These are phyloP conservation scores for Entonaema liquescens DNA, from an alignment of 495 filamentous ascomycete species.

Conservation along the genomic window DNA sequence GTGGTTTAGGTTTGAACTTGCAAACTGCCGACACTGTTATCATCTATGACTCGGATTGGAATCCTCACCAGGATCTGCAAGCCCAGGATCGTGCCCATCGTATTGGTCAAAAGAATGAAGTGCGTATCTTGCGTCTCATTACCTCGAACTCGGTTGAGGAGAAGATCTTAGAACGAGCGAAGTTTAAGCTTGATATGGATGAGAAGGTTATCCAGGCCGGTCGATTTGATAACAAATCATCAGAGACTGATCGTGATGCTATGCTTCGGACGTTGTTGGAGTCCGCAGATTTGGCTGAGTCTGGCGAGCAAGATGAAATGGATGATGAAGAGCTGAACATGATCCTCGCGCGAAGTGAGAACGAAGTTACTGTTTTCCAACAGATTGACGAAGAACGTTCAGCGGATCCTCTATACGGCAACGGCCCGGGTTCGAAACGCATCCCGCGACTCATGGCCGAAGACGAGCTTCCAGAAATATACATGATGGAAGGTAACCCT, in stretches of 20 bases:
- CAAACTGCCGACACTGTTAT: constrained; percentile 99
- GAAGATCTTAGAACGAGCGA: constrained; percentile 95
- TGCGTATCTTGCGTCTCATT: constrained; percentile 93
- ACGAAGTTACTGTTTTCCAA: constrained; percentile 74
- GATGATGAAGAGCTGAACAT: constrained; percentile 97
- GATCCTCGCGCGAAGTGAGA: constrained; percentile 80
- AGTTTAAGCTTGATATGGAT: constrained; percentile 98
- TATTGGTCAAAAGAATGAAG: constrained; percentile 99
- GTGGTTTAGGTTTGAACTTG: constrained; percentile 95
- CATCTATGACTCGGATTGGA: constrained; percentile 99
- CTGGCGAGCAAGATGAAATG: constrained; percentile 88
- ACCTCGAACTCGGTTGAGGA: constrained; percentile 97
- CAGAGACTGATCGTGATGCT: constrained; percentile 96
- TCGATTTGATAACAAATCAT: constrained; percentile 99
- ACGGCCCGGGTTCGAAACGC: constrained; percentile 63
- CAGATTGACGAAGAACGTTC: constrained; percentile 79
- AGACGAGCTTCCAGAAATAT: constrained; percentile 90
- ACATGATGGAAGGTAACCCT: constrained; percentile 84
- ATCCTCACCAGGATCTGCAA: constrained; percentile 98
- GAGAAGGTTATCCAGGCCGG: constrained; percentile 99
- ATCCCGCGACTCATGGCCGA: constrained; percentile 86
- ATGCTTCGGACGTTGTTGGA: constrained; percentile 92
- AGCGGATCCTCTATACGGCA: constrained; percentile 73
- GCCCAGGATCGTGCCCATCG: constrained; percentile 99
- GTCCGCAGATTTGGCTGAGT: constrained; percentile 85